Evolutionary conservation across 2,329 filamentous ascomycete species (phyloP).

Genomic region (Cryphonectria carpinicola): DNA sequence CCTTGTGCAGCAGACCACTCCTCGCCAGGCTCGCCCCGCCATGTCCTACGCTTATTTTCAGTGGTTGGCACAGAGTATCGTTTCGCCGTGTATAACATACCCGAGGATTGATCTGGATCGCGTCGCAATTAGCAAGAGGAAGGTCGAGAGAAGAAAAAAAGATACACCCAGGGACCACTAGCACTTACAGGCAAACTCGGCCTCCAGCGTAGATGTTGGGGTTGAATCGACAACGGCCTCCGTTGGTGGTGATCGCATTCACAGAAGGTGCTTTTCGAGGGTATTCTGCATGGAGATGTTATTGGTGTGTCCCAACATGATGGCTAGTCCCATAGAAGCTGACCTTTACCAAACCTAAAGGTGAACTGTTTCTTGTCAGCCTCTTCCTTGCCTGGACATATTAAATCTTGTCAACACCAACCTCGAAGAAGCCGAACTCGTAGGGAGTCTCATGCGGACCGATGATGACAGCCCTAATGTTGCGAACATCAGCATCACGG

Average conservation of each 20-base stretch:
- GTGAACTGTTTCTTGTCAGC: slow-evolving; percentile 62
- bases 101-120: slow-evolving; percentile 77
- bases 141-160: neutral
- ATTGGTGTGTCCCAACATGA: slow-evolving; percentile 8
- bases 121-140: slow-evolving; percentile 28
- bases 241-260: slow-evolving; percentile 80
- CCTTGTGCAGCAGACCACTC: slow-evolving; percentile 97
- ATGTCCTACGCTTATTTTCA: slow-evolving; percentile 66
- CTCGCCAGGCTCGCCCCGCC: slow-evolving; percentile 87
- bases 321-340: slow-evolving; percentile 18
- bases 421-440: slow-evolving; percentile 97
- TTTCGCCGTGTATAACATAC: slow-evolving; percentile 49
- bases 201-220: slow-evolving; percentile 93
- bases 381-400: slow-evolving; percentile 10
- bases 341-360: slow-evolving; percentile 77
- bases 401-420: slow-evolving; percentile 43
- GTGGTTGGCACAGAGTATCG: slow-evolving; percentile 26
- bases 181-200: slow-evolving; percentile 84
- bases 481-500: slow-evolving; percentile 84
- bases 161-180: neutral
- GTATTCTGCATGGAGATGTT: slow-evolving; percentile 67
- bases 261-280: slow-evolving; percentile 68
- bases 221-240: slow-evolving; percentile 88
- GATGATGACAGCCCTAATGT: slow-evolving; percentile 85
- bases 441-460: slow-evolving; percentile 95